A percentile compares a stretch with the other conserved stretches of the same genome.
phyloP scores from a whole-genome alignment of 331 rosid species.

The Malus hybrid region DNA sequence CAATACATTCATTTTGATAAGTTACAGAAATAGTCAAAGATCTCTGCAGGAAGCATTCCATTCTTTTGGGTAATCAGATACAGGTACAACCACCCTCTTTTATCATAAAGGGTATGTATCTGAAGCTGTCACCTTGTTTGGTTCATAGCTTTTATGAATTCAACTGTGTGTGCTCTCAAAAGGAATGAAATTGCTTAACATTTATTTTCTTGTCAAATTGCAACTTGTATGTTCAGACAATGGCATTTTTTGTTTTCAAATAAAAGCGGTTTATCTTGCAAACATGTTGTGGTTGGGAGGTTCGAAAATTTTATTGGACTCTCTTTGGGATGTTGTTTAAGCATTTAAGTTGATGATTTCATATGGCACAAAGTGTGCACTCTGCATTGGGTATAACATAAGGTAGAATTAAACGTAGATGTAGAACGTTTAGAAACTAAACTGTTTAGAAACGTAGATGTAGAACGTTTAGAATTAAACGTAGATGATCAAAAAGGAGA shows the following conservation, averaged over 20 bases:
- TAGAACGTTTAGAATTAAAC: not conserved
- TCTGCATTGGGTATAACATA: not conserved
- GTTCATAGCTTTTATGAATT: not conserved
- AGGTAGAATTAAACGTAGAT: not conserved
- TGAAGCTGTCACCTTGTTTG: not conserved
- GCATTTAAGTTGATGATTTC: not conserved
- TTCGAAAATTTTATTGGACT: not conserved
- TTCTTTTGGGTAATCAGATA: not conserved
- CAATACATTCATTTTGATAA: conserved; percentile 26
- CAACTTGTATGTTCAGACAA: not conserved
- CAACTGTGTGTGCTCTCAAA: not conserved
- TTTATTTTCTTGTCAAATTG: not conserved
- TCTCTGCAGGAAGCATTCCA: conserved; percentile 9
- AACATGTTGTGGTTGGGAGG: not conserved
- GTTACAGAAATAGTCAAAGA: not conserved
- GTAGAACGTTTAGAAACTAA: not conserved
- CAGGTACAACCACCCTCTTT: not conserved
- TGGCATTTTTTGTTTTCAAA: not conserved
- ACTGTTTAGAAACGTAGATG: not conserved
- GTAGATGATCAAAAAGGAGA: not conserved
- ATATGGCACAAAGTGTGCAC: not conserved
- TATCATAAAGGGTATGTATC: not conserved
- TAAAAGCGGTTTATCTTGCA: not conserved
- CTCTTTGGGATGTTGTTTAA: not conserved
- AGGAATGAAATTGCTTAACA: not conserved